Conservation (phyloP, 2,329 filamentous ascomycete genomes). For the Dactylellina cionopaga region DNA sequence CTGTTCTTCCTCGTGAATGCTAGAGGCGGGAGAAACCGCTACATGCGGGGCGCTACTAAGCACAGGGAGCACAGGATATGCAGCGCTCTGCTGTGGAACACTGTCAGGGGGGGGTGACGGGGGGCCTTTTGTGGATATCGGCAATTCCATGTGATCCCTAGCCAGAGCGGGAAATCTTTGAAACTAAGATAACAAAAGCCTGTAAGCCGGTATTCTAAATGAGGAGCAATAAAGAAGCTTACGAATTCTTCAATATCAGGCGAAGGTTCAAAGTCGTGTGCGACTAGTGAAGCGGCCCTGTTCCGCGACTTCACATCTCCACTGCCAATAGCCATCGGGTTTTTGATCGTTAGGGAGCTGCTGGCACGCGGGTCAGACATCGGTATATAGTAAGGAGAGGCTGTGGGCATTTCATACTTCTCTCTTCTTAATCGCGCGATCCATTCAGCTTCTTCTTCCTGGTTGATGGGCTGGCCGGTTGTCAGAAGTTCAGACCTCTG, state of each 20-base stretch:
- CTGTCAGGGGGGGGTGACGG: conserved; percentile 28
- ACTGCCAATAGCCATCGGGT: conserved; percentile 5
- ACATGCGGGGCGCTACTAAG: conserved; percentile 24
- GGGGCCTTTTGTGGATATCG: conserved; percentile 13
- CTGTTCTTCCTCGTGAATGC: conserved; percentile 21
- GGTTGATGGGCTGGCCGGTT: conserved; percentile 73
- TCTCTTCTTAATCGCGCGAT: conserved; percentile 78
- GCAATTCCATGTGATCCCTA: conserved; percentile 19
- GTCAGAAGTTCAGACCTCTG: conserved; percentile 64
- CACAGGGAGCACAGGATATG: conserved; percentile 28
- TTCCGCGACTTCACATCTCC: conserved; percentile 31
- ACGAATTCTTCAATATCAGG: conserved; percentile 57
- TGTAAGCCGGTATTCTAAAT: conserved; percentile 3
- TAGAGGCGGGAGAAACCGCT: conserved; percentile 20
- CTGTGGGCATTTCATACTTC: conserved; percentile 63
- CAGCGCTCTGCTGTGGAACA: conserved; percentile 4
- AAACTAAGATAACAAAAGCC: conserved; percentile 51
- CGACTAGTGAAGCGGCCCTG: conserved; percentile 22
- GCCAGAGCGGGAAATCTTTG: conserved; percentile 55
- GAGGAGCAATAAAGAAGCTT: conserved; percentile 1
- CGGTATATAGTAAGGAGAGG: neutral
- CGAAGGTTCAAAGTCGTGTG: conserved; percentile 39
- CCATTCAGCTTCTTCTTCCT: conserved; percentile 83
- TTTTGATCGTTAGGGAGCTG: conserved; percentile 29
- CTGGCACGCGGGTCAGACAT: conserved; percentile 3